phyloP scores from a whole-genome alignment of 2,329 filamentous ascomycete species.

The Tolypocladium amazonense region DNA sequence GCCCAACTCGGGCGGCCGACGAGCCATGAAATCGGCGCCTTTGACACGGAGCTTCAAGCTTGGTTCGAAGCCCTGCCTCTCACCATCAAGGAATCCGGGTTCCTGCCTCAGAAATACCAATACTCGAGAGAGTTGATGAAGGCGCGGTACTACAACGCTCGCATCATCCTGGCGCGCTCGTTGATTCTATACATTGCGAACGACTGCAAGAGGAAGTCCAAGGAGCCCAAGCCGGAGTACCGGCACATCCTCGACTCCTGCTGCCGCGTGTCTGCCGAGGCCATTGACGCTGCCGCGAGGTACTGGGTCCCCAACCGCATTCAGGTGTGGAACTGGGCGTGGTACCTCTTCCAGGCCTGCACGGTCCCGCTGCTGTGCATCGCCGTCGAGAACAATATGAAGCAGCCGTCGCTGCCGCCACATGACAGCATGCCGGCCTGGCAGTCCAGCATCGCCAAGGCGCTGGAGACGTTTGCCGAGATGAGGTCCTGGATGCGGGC shows the following conservation, averaged over 20 bases:
- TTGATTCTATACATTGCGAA: conserved; percentile 12
- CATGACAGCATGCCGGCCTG: conserved; percentile 7
- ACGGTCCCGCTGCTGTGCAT: conserved; percentile 18
- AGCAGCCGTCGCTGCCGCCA: background rate
- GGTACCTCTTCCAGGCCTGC: conserved; percentile 22
- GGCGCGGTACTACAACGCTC: conserved; percentile 18
- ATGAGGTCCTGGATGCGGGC: conserved; percentile 18
- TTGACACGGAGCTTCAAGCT: conserved; percentile 15
- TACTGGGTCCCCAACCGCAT: conserved; percentile 21
- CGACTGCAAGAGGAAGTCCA: conserved; percentile 8
- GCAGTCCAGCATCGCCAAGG: conserved; percentile 13
- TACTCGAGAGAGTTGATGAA: conserved; percentile 17
- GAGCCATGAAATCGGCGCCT: conserved; percentile 12
- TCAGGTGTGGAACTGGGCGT: conserved; percentile 19
- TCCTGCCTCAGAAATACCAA: conserved; percentile 13
- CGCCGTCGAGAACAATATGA: conserved; percentile 13
- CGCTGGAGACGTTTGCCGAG: conserved; percentile 13
- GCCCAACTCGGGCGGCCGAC: conserved; percentile 14
- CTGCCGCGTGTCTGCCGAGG: conserved; percentile 15
- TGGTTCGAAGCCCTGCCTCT: conserved; percentile 15
- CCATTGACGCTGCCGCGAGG: conserved; percentile 18
- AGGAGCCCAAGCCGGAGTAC: conserved; percentile 9
- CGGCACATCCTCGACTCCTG: conserved; percentile 12
- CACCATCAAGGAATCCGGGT: conserved; percentile 9
- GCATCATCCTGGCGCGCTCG: conserved; percentile 13